phyloP scores from a whole-genome alignment of 306 rosid genomes.

The Glycyrrhiza uralensis region DNA sequence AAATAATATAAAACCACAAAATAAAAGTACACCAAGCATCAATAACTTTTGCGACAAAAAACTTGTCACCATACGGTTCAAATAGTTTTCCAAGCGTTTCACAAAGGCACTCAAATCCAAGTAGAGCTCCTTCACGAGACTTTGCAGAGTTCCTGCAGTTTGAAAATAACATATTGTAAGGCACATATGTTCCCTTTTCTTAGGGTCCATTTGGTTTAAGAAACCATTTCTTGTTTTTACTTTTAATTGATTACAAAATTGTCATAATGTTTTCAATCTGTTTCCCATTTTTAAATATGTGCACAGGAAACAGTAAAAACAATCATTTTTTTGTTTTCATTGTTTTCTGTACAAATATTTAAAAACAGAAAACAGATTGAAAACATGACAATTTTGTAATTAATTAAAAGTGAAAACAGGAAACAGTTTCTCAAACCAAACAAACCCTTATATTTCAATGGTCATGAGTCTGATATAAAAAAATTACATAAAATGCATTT shows the following conservation, averaged over 20 bases:
- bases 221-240: no score
- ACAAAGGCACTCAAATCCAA: constrained; percentile 96
- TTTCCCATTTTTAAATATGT: no score
- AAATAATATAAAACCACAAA: constrained; percentile 8
- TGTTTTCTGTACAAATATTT: no score
- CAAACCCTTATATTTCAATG: not conserved
- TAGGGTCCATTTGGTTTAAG: no score
- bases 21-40: not conserved
- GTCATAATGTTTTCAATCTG: no score
- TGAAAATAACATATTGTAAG: constrained; percentile 12
- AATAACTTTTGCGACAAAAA: constrained; percentile 5
- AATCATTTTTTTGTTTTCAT: no score
- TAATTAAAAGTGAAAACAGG: no score
- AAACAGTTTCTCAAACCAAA: no score
- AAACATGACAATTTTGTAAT: no score
- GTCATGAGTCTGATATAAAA: not conserved
- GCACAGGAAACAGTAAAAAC: no score
- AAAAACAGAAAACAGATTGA: no score
- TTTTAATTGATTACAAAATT: no score
- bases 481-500: not conserved
- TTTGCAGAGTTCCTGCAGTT: constrained; percentile 83
- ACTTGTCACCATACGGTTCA: constrained; percentile 77
- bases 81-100: constrained; percentile 90
- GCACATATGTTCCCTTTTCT: not conserved
- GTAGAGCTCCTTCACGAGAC: constrained; percentile 89